Evolutionary conservation across 805 yeast genomes (phyloP), one percentile per base, ranked within the genome.

Genomic region (Pichia heedii): DNA sequence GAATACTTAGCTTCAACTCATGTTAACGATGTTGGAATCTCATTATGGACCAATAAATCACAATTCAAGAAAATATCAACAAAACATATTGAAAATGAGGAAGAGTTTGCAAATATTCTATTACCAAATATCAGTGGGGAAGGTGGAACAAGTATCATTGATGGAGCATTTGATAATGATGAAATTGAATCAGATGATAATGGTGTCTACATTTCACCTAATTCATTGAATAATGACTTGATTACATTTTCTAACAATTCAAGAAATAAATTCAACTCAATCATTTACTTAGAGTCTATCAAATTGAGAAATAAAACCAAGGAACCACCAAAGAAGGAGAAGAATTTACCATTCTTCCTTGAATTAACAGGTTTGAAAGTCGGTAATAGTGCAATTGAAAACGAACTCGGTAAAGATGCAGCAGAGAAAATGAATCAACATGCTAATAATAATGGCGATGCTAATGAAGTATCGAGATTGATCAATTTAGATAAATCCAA

Each of bases 1-100:
- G 97, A 93, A 53, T 77, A 81, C 61, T 70, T 93, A 44, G 97
- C 97, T 1, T 89, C 97, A 0, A 72, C 95, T 0, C 97, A 93
- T 63, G 96, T 88, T 18, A 71, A 77, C 20, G 95, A 93, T 11
- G 82, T 84, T 47, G 98, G 98, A 24, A 80, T 93, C 46, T 78
- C 84, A 41, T 67, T 94, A 44, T 93, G 99, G 99, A 83, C 95
- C 7, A 87, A 89, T 60, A 73, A 81, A 54, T 79, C 96, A 0
- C 95, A 87, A 63, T 88, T 89, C 62, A 73, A 68, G 50, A 79
- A 86, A 0, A 71, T 86, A 16, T 78, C 90, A 1, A 77, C 88
- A 1, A 77, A 89, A 53, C 84, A 77, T 45, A 70, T 90, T 22
- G 81, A 81, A 38, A 80, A 81, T 39, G 93, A 83, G 52, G 78